Evolutionary conservation across 345 rosid species (phyloP).

Genomic region (Hibiscus mutabilis): DNA sequence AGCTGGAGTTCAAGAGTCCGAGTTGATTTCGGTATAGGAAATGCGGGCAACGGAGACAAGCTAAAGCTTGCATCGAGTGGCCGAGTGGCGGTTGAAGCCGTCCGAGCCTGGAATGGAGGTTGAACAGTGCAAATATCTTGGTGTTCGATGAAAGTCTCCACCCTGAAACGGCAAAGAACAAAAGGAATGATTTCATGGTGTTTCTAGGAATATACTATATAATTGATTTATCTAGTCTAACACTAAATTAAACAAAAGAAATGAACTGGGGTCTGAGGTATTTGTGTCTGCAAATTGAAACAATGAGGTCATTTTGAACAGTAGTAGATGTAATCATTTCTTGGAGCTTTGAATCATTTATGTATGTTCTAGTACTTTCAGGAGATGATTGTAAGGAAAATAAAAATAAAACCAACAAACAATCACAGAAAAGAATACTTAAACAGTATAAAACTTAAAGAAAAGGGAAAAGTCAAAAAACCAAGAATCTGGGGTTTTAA

Average conservation of each 20-base stretch:
- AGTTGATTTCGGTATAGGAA: slow-evolving; percentile 11
- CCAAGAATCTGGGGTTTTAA: not conserved
- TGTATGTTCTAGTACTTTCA: not conserved
- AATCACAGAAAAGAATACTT: not conserved
- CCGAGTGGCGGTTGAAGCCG: slow-evolving; percentile 70
- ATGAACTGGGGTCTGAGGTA: slow-evolving; percentile 13
- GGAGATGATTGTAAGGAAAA: not conserved
- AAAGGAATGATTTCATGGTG: slow-evolving; percentile 17
- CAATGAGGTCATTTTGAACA: slow-evolving; percentile 18
- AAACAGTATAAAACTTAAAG: not conserved
- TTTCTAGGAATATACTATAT: not conserved
- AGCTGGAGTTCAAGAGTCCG: slow-evolving; percentile 66
- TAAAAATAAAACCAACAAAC: too few relatives aligned
- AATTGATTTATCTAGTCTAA: not conserved
- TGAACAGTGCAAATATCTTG: slow-evolving; percentile 68
- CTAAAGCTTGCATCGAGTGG: slow-evolving; percentile 59
- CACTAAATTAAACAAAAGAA: slow-evolving; percentile 10
- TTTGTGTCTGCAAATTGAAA: not conserved
- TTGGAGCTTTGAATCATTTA: too few relatives aligned
- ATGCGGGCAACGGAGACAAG: slow-evolving; percentile 18
- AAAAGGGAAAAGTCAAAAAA: not conserved
- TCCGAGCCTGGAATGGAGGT: slow-evolving; percentile 39
- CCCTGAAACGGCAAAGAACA: slow-evolving; percentile 31
- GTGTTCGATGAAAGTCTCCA: slow-evolving; percentile 83
- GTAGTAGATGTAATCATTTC: slow-evolving; percentile 15